Conservation (phyloP, 352 stramenopile species). For the Pythium catenulatum region DNA sequence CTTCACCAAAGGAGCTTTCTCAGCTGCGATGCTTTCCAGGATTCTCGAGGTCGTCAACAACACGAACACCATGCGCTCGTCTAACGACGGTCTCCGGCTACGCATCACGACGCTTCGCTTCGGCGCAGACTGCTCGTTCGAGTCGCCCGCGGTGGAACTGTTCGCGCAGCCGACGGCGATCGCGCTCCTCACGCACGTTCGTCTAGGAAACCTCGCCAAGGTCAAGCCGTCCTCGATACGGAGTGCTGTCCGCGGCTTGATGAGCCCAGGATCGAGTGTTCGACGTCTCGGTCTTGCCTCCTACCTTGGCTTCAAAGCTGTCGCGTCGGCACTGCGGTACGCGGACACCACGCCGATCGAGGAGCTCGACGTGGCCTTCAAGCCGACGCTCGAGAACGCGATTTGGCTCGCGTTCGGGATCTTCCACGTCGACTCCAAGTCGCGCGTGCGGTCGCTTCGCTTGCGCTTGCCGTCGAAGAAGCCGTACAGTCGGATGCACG, state of each 20-base stretch:
- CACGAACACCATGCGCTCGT: not conserved
- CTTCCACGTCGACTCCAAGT: conserved; percentile 67
- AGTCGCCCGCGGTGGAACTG: not conserved
- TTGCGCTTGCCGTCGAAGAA: conserved; percentile 10
- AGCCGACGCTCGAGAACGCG: conserved; percentile 11
- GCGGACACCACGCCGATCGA: too few relatives aligned
- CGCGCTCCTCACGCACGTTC: not conserved
- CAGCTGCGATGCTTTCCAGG: not conserved
- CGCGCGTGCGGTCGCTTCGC: conserved; percentile 51
- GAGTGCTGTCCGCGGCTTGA: not conserved
- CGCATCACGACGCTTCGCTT: conserved; percentile 16
- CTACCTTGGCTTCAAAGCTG: not conserved
- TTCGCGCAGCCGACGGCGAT: not conserved
- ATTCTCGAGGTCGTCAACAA: not conserved
- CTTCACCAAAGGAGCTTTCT: conserved; percentile 5
- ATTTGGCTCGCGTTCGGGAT: conserved; percentile 67
- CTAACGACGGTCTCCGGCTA: not conserved
- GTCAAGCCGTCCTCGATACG: not conserved
- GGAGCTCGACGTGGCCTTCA: conserved; percentile 1
- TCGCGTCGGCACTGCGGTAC: not conserved
- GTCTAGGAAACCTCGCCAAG: not conserved
- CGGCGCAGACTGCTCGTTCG: not conserved
- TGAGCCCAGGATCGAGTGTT: not conserved
- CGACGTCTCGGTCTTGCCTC: not conserved
- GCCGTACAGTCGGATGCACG: not conserved